These are phyloP conservation scores for Aspergillus tanneri DNA, from an alignment of 2,329 filamentous ascomycete genomes.

Conservation along the genomic window DNA sequence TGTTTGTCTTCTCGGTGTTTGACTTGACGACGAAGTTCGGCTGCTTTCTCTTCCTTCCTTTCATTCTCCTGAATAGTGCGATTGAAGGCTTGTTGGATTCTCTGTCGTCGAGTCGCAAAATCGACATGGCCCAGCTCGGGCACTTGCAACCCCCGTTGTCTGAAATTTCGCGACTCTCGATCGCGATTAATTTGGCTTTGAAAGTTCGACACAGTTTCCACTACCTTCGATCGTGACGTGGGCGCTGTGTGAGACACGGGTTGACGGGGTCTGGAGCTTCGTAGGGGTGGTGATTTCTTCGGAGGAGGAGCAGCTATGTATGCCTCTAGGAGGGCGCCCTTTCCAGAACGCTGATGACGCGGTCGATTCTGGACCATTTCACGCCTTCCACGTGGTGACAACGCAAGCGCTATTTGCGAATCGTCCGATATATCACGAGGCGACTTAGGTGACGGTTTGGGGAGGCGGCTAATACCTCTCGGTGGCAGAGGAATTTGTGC, in stretches of 20 bases:
- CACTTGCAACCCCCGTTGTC: constrained; percentile 45
- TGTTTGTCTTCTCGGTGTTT: constrained; percentile 50
- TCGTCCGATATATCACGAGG: constrained; percentile 28
- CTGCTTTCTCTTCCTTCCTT: constrained; percentile 57
- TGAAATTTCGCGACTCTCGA: constrained; percentile 32
- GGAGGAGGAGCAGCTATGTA: constrained; percentile 70
- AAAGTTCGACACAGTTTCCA: constrained; percentile 55
- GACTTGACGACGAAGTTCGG: constrained; percentile 48
- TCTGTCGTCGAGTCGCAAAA: constrained; percentile 76
- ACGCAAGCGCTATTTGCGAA: constrained; percentile 29
- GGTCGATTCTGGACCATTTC: constrained; percentile 33
- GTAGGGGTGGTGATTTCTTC: constrained; percentile 73
- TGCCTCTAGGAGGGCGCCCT: constrained; percentile 64
- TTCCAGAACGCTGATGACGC: constrained; percentile 45
- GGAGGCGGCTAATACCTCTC: constrained; percentile 42
- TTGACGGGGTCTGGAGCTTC: constrained; percentile 78
- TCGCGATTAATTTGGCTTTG: constrained; percentile 39
- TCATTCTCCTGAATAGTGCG: constrained; percentile 72
- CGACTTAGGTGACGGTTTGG: constrained; percentile 39
- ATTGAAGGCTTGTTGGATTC: constrained; percentile 81
- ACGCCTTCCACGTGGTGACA: constrained; percentile 37
- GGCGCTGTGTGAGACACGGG: constrained; percentile 71
- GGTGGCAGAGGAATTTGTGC: constrained; percentile 36
- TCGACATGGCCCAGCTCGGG: constrained; percentile 74
- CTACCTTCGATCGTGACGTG: constrained; percentile 65